Evolutionary conservation across 805 yeast genomes (phyloP).

Genomic region (Monosporozyma siamensis): DNA sequence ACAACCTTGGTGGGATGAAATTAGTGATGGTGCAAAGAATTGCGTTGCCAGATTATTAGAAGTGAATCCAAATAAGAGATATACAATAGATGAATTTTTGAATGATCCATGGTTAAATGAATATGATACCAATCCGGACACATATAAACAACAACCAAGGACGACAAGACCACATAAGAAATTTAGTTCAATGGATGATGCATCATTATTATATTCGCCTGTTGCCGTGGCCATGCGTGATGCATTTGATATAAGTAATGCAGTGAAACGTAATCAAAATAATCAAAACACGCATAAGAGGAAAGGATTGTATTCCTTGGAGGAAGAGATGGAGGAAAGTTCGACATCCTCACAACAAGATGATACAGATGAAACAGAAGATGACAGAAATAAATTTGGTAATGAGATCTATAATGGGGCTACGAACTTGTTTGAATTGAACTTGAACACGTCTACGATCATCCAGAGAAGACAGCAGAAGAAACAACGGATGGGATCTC

Average conservation of each 20-base stretch:
- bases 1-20: constrained; percentile 86
- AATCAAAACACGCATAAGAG: constrained; percentile 15
- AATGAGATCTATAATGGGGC: constrained; percentile 8
- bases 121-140: constrained; percentile 11
- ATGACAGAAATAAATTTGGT: constrained; percentile 9
- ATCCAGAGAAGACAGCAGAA: constrained; percentile 33
- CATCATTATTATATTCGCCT: constrained; percentile 42
- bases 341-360: no score
- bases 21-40: constrained; percentile 58
- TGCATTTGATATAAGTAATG: constrained; percentile 78
- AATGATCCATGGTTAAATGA: constrained; percentile 58
- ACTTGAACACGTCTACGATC: constrained; percentile 33
- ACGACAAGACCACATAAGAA: neutral
- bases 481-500: constrained; percentile 4
- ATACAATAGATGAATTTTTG: constrained; percentile 56
- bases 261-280: constrained; percentile 73
- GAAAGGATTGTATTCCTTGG: constrained; percentile 3
- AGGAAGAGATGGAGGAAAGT: constrained; percentile 8
- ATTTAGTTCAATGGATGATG: no score
- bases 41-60: constrained; percentile 58
- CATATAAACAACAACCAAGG: neutral
- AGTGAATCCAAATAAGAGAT: constrained; percentile 59
- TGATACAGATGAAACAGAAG: neutral
- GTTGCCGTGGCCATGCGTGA: constrained; percentile 77
- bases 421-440: constrained; percentile 29